These are phyloP conservation scores for Oryza meyeriana DNA, from an alignment of 176 grass and related monocot genomes.

Conservation along the genomic window DNA sequence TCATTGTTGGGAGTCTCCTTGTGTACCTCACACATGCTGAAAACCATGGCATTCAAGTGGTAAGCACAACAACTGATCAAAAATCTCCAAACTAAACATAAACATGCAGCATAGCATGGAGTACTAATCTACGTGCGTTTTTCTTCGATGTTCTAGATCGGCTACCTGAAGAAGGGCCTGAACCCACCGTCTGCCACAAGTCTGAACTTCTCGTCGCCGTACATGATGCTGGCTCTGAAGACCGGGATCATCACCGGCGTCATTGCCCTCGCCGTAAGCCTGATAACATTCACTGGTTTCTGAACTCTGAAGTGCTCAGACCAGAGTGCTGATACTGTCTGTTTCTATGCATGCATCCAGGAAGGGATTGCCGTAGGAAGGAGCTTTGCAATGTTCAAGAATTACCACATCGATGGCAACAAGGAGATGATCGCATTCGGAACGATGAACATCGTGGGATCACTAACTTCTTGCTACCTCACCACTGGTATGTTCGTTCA, in stretches of 20 bases:
- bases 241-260: slow-evolving; percentile 86
- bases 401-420: slow-evolving; percentile 97
- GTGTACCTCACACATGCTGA: slow-evolving; percentile 86
- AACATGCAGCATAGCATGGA: background rate
- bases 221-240: slow-evolving; percentile 76
- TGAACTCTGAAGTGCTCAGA: background rate
- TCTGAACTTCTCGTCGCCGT: slow-evolving; percentile 58
- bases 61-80: slow-evolving; percentile 25
- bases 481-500: slow-evolving; percentile 56
- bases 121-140: background rate
- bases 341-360: slow-evolving; percentile 21
- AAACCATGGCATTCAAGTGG: slow-evolving; percentile 96
- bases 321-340: background rate
- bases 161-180: slow-evolving; percentile 88
- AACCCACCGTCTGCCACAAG: slow-evolving; percentile 70
- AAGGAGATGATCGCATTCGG: slow-evolving; percentile 98
- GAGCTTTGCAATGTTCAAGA: slow-evolving; percentile 97
- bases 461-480: slow-evolving; percentile 90
- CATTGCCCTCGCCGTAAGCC: slow-evolving; percentile 79
- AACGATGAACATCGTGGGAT: slow-evolving; percentile 86
- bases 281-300: background rate
- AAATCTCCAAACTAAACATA: background rate
- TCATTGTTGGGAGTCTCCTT: slow-evolving; percentile 70
- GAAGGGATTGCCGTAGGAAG: slow-evolving; percentile 95
- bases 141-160: slow-evolving; percentile 47